Evolutionary conservation across 2,329 filamentous ascomycete species (phyloP), one percentile per base, ranked within the genome.

Genomic region (Alternaria solani): DNA sequence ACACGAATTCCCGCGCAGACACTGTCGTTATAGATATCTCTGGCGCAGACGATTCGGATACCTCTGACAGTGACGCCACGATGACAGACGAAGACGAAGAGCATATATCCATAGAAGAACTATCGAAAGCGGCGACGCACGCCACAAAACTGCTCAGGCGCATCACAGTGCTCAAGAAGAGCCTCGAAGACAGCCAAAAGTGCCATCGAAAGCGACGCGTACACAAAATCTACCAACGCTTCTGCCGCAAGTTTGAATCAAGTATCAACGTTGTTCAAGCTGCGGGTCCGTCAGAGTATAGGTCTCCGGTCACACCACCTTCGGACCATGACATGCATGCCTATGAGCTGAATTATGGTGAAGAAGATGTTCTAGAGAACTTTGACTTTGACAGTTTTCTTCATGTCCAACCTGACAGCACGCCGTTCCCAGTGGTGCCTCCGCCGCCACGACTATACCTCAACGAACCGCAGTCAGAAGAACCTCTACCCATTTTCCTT

Each of bases 191-290:
- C 18, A 28, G 32, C 4, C 39, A 62, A 9, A 20, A 64, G 1
- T 34, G 28, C 0, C 57, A 55, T 25, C 57, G 55, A 1, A 70
- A 62, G 36, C 59, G 47, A 38, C 58, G 59, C 5, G 61, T 75
- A 9, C 57, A 60, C 9, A 74, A 70, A 48, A 30, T 69, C 1
- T 75, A 72, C 57, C 63, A 59, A 23, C 65, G 69, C 8, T 75
- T 75, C 25, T 70, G 70, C 47, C 61, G 54, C 9, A 65, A 65
- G 8, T 72, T 73, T 32, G 72, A 73, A 38, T 61, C 60, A 0
- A 52, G 63, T 8, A 36, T 72, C 39, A 39, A 39, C 8, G 7
- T 39, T 3, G n/a, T n/a, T 39, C 38, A 18, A 39, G 38, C n/a
- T 8, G n/a, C 2, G 14, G n/a, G 38, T 0, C n/a, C 38, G 6